Percentiles rank a stretch among this genome's conserved stretches.
These are phyloP conservation scores for Brassica napus DNA, from an alignment of 345 rosid species.

Conservation along the genomic window Da-Ae NC_063434.1:46501-47000, in stretches of 20 bases:
- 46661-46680: no score
- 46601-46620: constrained; percentile 70
- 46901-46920: constrained; percentile 77
- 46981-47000: neutral
- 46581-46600: constrained; percentile 52
- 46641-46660: no score
- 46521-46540: neutral
- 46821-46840: constrained; percentile 14
- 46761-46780: constrained; percentile 73
- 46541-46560: constrained; percentile 76
- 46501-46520: no score
- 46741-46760: constrained; percentile 88
- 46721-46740: constrained; percentile 95
- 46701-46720: constrained; percentile 84
- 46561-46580: constrained; percentile 87
- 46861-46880: constrained; percentile 81
- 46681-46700: neutral
- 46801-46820: constrained; percentile 17
- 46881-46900: constrained; percentile 86
- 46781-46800: constrained; percentile 50
- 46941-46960: constrained; percentile 5
- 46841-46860: constrained; percentile 18
- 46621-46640: constrained; percentile 55
- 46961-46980: neutral
- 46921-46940: constrained; percentile 57